Percentiles rank a stretch among this genome's conserved stretches.
These are phyloP conservation scores for Chytriomyces sp. DNA, from an alignment of 192 early-diverging fungal genomes.

Conservation along the genomic window DNA sequence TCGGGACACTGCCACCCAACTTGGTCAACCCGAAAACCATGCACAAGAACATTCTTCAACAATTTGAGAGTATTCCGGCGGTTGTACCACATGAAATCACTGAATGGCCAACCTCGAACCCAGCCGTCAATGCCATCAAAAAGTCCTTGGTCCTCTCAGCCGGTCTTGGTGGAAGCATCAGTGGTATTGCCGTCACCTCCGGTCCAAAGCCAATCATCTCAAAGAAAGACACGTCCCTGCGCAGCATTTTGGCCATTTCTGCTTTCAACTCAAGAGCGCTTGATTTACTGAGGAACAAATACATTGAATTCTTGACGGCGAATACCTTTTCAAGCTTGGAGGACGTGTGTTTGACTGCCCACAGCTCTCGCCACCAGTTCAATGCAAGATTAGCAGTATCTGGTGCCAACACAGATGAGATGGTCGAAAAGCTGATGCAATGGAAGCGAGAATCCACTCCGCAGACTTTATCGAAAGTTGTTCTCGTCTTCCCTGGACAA, in stretches of 20 bases:
- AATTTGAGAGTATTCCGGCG: background rate
- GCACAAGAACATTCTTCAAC: background rate
- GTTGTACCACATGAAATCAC: background rate
- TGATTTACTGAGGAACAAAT: background rate
- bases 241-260: background rate
- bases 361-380: too few relatives aligned
- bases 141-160: slow-evolving; percentile 7
- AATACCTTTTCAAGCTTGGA: too few relatives aligned
- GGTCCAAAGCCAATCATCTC: background rate
- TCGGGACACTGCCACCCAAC: slow-evolving; percentile 2
- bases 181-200: background rate
- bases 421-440: background rate
- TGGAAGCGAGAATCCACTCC: background rate
- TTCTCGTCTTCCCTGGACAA: slow-evolving; percentile 21
- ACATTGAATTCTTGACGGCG: background rate
- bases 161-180: slow-evolving; percentile 6
- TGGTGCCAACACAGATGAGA: background rate
- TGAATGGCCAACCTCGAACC: background rate
- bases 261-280: background rate
- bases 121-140: background rate
- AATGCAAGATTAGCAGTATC: background rate
- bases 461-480: background rate
- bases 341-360: too few relatives aligned
- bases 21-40: background rate
- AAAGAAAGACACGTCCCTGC: background rate